These are phyloP conservation scores for Agrostemma githago DNA, from an alignment of 148 eudicot species.

Conservation along the genomic window DNA sequence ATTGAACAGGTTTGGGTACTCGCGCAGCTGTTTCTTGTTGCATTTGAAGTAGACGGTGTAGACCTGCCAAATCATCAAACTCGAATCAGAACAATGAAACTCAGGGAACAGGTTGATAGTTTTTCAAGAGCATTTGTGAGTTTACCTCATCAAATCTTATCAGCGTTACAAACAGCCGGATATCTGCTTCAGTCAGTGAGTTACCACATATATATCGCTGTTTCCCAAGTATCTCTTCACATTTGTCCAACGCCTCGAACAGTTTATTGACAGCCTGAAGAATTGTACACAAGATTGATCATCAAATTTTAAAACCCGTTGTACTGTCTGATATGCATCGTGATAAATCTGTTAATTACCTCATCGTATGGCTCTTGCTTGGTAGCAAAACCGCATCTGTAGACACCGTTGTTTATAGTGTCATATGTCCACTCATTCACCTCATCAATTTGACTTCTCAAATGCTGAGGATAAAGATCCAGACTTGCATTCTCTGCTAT, in stretches of 20 bases:
- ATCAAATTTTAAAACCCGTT: not conserved
- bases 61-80: conserved; percentile 37
- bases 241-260: conserved; percentile 72
- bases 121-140: not conserved
- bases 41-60: conserved; percentile 93
- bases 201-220: conserved; percentile 77
- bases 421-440: conserved; percentile 63
- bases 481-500: conserved; percentile 59
- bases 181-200: conserved; percentile 75
- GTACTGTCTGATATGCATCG: not conserved
- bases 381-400: conserved; percentile 84
- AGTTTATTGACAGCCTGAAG: conserved; percentile 63
- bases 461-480: conserved; percentile 72
- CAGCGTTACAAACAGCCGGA: conserved; percentile 81
- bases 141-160: conserved; percentile 92
- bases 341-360: conserved; percentile 30
- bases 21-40: conserved; percentile 66
- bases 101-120: not conserved
- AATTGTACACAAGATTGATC: not conserved
- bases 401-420: conserved; percentile 79
- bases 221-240: conserved; percentile 70
- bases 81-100: not conserved
- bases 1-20: conserved; percentile 76
- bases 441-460: conserved; percentile 67
- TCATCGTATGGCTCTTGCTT: conserved; percentile 85